A percentile compares a stretch with the other conserved stretches of the same genome.
Evolutionary conservation across 208 protist genomes (phyloP).

Genomic region (Crithidia fasciculata): DNA sequence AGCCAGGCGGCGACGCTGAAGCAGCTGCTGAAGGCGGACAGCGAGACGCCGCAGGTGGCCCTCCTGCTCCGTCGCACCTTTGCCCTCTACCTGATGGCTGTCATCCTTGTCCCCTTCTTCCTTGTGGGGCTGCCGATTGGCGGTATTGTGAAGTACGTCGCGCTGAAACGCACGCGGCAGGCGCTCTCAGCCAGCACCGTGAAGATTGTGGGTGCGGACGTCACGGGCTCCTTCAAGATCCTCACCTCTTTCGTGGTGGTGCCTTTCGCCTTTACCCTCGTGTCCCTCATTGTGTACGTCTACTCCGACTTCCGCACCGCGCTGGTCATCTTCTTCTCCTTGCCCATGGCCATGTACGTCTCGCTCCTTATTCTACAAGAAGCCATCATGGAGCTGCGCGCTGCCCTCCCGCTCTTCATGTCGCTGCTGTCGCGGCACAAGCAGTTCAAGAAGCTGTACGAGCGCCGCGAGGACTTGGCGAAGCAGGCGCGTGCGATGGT

Average conservation of each 20-base stretch:
- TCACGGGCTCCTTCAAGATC: constrained; percentile 91
- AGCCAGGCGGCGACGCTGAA: constrained; percentile 87
- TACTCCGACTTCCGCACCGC: constrained; percentile 74
- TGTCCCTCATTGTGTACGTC: constrained; percentile 64
- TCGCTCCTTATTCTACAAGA: constrained; percentile 88
- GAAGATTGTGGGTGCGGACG: constrained; percentile 91
- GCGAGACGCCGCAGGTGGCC: constrained; percentile 55
- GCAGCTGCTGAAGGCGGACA: constrained; percentile 56
- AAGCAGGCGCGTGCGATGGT: constrained; percentile 66
- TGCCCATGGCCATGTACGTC: constrained; percentile 93
- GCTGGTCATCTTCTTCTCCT: constrained; percentile 66
- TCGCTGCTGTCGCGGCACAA: constrained; percentile 87
- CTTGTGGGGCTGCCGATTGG: constrained; percentile 83
- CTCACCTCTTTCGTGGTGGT: constrained; percentile 71
- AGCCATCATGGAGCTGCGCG: constrained; percentile 81
- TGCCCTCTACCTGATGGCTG: constrained; percentile 76
- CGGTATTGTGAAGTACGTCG: constrained; percentile 55
- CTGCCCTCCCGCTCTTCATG: constrained; percentile 88
- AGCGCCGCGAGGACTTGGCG: constrained; percentile 71
- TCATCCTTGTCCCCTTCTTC: constrained; percentile 86
- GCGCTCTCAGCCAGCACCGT: constrained; percentile 85
- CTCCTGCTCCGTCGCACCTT: constrained; percentile 78
- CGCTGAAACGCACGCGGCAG: constrained; percentile 57
- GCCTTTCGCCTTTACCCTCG: constrained; percentile 59
- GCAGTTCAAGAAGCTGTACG: constrained; percentile 89